A percentile compares a stretch with the other conserved stretches of the same genome.
These are phyloP conservation scores for Ophiostoma pallidulum DNA, from an alignment of 2,329 filamentous ascomycete genomes.

Conservation along the genomic window DNA sequence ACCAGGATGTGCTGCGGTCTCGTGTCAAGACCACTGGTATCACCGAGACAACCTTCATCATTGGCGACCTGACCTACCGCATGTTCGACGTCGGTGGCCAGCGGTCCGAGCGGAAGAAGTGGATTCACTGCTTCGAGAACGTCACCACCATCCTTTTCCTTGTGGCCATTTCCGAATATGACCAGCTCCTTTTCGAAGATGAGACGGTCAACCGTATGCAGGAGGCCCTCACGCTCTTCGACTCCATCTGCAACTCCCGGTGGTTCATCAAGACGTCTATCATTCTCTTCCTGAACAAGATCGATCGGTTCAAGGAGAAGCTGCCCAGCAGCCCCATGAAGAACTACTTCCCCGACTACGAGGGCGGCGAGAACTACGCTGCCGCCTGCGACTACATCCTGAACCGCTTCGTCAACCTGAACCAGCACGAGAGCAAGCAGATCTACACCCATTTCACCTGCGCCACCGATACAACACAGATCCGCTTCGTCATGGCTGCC, in stretches of 20 bases:
- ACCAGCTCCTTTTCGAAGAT: constrained; percentile 91
- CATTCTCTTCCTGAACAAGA: constrained; percentile 85
- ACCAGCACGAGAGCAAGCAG: constrained; percentile 98
- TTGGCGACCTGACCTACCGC: constrained; percentile 85
- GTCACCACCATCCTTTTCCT: constrained; percentile 95
- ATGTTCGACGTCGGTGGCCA: constrained; percentile 98
- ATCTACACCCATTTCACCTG: constrained; percentile 99
- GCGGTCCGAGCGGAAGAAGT: constrained; percentile 95
- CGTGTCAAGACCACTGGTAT: constrained; percentile 98
- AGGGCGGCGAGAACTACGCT: constrained; percentile 91
- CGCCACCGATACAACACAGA: constrained; percentile 96
- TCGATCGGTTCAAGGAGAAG: constrained; percentile 83
- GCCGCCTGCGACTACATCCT: constrained; percentile 98
- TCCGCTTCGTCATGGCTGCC: constrained; percentile 98
- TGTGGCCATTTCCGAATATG: constrained; percentile 94
- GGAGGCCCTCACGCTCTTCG: constrained; percentile 76
- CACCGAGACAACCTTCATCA: constrained; percentile 92
- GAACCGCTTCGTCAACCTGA: constrained; percentile 95
- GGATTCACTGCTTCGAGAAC: constrained; percentile 98
- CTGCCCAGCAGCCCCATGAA: constrained; percentile 73
- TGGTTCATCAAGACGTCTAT: constrained; percentile 90
- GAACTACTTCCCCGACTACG: constrained; percentile 84
- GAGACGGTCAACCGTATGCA: constrained; percentile 96
- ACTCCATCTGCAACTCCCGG: constrained; percentile 78
- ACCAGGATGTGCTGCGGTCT: constrained; percentile 89